Evolutionary conservation across 31 red algal genomes (phyloP), one percentile per base, ranked within the genome.

Genomic region (Asparagopsis taxiformis): DNA sequence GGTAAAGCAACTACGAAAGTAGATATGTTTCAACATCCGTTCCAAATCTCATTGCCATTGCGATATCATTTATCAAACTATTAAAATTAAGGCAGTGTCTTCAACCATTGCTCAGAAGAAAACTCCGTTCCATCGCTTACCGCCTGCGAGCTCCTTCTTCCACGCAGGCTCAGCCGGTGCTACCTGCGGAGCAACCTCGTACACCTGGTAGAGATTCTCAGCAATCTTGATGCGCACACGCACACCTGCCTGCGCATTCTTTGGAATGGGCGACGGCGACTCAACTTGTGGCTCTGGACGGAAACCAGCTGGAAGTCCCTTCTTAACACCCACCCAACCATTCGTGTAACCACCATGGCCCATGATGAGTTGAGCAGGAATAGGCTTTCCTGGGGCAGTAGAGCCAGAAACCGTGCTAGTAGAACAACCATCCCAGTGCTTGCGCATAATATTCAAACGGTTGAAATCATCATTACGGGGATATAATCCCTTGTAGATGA

Each of bases 151-250:
- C 16, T 84, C 79, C 48, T 84, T 84, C 68, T 84, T 84, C 79
- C 79, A 84, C 68, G 22, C 55, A 4, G 79, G 79, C 37, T 63
- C 68, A 9, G 41, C 50, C 49, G 3, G n/a, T 1, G 52, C 31
- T 11, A 36, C 58, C 21, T 56, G 31, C 0, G 38, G 29, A 13
- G 70, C 59, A 4, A 75, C 32, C 19, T 86, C 81, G 35, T 29
- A 86, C 32, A 86, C 81, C 44, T 76, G 69, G 59, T 75, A 86
- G 38, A 62, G 34, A 64, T 86, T 86, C 38, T 74, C 69, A 2
- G 70, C 81, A 62, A 86, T 62, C 53, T 86, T 65, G 30, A 69
- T 59, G n/a, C 81, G 46, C 23, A 86, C 38, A n/a, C 35, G 19
- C 22, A 86, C 15, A 16, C 32, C 32, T 21, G 81, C 81, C 34